A percentile compares a stretch with the other conserved stretches of the same genome.
These are phyloP conservation scores for Aphanomyces astaci DNA, from an alignment of 352 stramenopile genomes.

Conservation along the genomic window DNA sequence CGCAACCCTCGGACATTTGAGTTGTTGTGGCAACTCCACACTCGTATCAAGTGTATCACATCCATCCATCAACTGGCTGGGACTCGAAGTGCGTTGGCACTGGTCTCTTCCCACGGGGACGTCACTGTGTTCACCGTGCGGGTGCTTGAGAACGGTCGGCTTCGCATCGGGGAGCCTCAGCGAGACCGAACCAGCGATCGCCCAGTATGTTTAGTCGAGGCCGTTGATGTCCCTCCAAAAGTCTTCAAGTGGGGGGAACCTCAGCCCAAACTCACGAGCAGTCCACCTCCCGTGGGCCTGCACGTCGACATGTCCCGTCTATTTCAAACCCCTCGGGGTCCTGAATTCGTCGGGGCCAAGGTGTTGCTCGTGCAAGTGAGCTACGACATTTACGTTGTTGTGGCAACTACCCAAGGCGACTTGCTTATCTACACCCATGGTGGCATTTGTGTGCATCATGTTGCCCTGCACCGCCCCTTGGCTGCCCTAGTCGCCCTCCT, in stretches of 20 bases:
- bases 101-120: not conserved
- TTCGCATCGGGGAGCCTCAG: not conserved
- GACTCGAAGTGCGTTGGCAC: not conserved
- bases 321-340: not conserved
- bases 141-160: slow-evolving; percentile 8
- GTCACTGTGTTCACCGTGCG: slow-evolving; percentile 5
- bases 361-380: slow-evolving; percentile 6
- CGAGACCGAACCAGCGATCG: not conserved
- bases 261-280: not conserved
- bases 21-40: not conserved
- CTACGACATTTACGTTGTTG: slow-evolving; percentile 18
- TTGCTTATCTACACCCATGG: not conserved
- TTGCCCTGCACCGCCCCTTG: not conserved
- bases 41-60: not conserved
- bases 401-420: not conserved
- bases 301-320: not conserved
- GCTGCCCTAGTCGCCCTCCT: not conserved
- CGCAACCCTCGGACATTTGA: not conserved
- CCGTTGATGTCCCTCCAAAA: not conserved
- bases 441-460: not conserved
- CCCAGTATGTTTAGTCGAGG: not conserved
- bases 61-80: not conserved
- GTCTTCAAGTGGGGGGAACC: not conserved
- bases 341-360: not conserved
- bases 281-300: not conserved